These are phyloP conservation scores for Pleurostoma richardsiae DNA, from an alignment of 2,329 filamentous ascomycete genomes.

Conservation along the genomic window DNA sequence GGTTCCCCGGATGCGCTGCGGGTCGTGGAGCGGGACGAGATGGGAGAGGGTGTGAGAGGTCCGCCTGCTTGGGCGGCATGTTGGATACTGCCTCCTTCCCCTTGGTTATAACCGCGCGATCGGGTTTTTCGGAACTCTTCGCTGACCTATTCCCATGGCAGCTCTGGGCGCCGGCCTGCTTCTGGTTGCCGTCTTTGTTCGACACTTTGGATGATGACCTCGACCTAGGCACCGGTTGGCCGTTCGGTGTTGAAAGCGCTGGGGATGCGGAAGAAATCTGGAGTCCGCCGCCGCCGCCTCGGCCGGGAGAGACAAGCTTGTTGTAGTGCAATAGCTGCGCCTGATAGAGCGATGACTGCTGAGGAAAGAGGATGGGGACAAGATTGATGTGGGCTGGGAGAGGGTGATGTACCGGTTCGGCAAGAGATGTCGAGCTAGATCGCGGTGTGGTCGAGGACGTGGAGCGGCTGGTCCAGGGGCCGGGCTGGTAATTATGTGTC, in stretches of 20 bases:
- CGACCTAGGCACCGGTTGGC: conserved; percentile 51
- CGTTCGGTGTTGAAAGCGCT: conserved; percentile 48
- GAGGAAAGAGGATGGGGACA: conserved; percentile 52
- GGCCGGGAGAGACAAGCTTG: conserved; percentile 54
- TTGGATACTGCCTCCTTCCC: conserved; percentile 47
- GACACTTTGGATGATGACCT: conserved; percentile 57
- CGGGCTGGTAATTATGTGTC: conserved; percentile 39
- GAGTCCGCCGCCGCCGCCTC: conserved; percentile 44
- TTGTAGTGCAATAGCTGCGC: conserved; percentile 62
- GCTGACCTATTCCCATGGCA: conserved; percentile 62
- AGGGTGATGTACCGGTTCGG: conserved; percentile 21
- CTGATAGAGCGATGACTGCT: conserved; percentile 55
- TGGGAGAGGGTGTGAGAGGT: conserved; percentile 15
- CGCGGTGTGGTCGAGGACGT: conserved; percentile 20
- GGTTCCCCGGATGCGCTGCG: conserved; percentile 17
- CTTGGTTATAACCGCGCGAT: conserved; percentile 55
- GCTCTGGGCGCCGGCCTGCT: conserved; percentile 41
- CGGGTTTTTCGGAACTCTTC: conserved; percentile 52
- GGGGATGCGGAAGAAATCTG: conserved; percentile 52
- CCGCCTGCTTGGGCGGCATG: conserved; percentile 42
- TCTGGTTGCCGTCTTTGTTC: conserved; percentile 44
- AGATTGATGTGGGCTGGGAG: conserved; percentile 44
- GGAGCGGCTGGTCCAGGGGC: conserved; percentile 32
- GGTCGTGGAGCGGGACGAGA: conserved; percentile 8
- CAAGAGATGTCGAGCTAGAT: conserved; percentile 23